Evolutionary conservation across 139 green algal genomes (phyloP), one percentile per base, ranked within the genome.

Genomic region (Penium margaritaceum): DNA sequence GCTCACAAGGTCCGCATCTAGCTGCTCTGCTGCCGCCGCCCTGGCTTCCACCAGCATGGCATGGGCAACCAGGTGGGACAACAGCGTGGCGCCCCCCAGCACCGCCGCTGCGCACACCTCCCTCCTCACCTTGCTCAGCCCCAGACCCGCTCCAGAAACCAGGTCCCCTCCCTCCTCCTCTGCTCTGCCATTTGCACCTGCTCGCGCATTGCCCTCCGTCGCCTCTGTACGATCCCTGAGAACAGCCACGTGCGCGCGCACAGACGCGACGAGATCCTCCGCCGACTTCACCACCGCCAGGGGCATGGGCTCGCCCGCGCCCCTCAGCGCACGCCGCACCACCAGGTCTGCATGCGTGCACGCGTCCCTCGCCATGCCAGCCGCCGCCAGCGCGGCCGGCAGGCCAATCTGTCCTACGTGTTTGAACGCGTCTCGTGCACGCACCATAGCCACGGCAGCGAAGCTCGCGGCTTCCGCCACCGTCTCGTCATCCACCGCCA

Each of bases 291-390:
- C 51, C n/a, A 24, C 51, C 14, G 51, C 51, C 14, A 24, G 24
- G 24, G 51, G 29, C 51, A 60, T 24, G 24, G 51, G 24, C 19
- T 60, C 51, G 24, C 51, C 51, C n/a, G 51, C 51, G 24, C 29
- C 51, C 17, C 30, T 60, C 51, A n/a, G 29, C 51, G 51, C 51
- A 60, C n/a, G n/a, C n/a, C n/a, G n/a, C n/a, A n/a, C n/a, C n/a
- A 60, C 30, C 51, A 60, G 24, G 24, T 60, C 51, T 24, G 51
- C 51, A 7, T 60, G 51, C 15, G 51, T 24, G 2, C 24, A n/a
- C 17, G 51, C 51, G 17, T 60, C 51, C 30, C 51, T 60, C 15
- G 21, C 51, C 21, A 60, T n/a, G 2, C 24, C 21, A 3, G 30
- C 51, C 2, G 24, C 51, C 51, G 51, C 51, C 29, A n/a, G 30